These are phyloP conservation scores for Trichosporon coremiiforme DNA, from an alignment of 1,284 basidiomycete species.

Conservation along the genomic window DNA sequence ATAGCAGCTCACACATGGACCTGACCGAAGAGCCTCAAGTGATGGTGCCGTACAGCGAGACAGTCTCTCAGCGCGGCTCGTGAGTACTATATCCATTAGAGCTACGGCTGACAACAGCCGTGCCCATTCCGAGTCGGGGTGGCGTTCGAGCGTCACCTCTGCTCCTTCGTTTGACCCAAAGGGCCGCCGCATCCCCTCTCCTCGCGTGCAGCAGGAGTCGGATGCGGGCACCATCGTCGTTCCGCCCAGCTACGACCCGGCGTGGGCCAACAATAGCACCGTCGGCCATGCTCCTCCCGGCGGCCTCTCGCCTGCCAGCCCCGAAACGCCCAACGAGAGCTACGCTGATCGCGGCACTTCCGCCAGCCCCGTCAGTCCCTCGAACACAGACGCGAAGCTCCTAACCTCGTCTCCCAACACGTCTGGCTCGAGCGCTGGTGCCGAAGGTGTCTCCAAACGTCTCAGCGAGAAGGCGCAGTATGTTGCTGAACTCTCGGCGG, in stretches of 20 bases:
- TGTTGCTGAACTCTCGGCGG: not conserved
- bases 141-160: not conserved
- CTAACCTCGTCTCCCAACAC: not conserved
- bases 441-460: not conserved
- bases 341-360: no score
- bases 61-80: not conserved
- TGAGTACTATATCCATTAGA: not conserved
- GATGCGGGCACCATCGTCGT: not conserved
- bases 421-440: not conserved
- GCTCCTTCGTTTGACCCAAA: not conserved
- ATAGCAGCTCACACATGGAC: not conserved
- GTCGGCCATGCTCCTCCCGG: not conserved
- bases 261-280: not conserved
- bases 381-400: not conserved
- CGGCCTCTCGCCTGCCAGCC: no score
- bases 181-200: not conserved
- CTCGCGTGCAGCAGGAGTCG: slow-evolving; percentile 6
- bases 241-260: slow-evolving; percentile 2
- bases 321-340: not conserved
- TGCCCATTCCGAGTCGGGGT: not conserved
- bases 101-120: not conserved
- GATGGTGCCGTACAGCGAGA: not conserved
- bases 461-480: not conserved
- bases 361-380: not conserved
- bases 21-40: not conserved